Evolutionary conservation across 2,329 filamentous ascomycete genomes (phyloP), one percentile per base, ranked within the genome.

Genomic region (Fusarium dlaminii): DNA sequence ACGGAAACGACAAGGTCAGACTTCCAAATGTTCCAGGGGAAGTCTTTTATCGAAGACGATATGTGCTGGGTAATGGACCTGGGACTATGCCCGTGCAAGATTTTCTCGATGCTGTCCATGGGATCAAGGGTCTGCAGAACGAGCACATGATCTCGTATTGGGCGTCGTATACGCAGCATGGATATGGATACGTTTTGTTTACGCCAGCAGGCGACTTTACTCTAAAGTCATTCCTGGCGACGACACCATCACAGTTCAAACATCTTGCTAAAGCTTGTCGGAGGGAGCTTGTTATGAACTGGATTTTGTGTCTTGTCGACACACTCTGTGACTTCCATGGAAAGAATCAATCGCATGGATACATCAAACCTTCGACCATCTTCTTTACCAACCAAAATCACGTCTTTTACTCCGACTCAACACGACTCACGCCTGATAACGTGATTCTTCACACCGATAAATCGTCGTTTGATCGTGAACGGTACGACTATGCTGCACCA

Each of bases 281-380:
- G 32, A 86, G 90, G 39, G 83, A 85, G 51, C 83, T 92, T 22
- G 80, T 94, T 10, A 85, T 94, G 79, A 91, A 93, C 79, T 95
- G 93, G 93, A 89, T 94, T 77, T 90, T 93, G 77, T 95, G 93
- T 79, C 86, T 95, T 8, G 86, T 88, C 45, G 91, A 94, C 79
- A 90, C 92, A 3, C 79, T 94, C 22, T 89, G 90, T 60, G 92
- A 88, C 70, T 82, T 95, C 6, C 93, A 95, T 78, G 87, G 86
- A 70, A 87, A 87, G 54, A 90, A 90, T 4, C 86, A 90, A 30
- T 88, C 88, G 6, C 92, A 95, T 75, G 88, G 89, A 29, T 90
- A 90, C 55, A 93, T 95, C 79, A 90, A 90, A 69, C 93, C 92
- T 3, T 92, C 91, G 0, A 92, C 91, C 15, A 87, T 95, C 30